Percentiles rank a stretch among this genome's conserved stretches.
Evolutionary conservation across 129 eudicot species (phyloP).

Genomic region (Logfia minima): DNA sequence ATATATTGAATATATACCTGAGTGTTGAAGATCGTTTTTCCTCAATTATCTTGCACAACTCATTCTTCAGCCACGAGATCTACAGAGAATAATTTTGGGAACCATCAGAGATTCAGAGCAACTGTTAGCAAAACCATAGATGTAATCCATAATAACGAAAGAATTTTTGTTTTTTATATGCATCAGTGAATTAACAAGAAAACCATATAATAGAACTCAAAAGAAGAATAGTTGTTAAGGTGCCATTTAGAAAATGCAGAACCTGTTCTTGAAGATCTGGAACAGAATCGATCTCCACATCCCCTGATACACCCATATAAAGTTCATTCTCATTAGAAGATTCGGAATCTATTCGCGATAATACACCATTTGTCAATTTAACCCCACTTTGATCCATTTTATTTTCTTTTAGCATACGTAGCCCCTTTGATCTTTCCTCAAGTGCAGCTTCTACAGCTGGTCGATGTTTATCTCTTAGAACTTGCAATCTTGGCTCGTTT

Average conservation of each 20-base stretch:
- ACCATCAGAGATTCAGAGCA: conserved; percentile 19
- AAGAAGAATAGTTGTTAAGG: neutral
- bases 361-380: conserved; percentile 45
- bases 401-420: conserved; percentile 54
- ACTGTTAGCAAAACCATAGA: conserved; percentile 6
- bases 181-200: neutral
- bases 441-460: conserved; percentile 68
- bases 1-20: conserved; percentile 45
- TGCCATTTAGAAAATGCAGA: conserved; percentile 10
- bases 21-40: conserved; percentile 77
- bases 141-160: neutral
- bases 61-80: conserved; percentile 85
- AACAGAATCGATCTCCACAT: conserved; percentile 53
- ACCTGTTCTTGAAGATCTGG: conserved; percentile 97
- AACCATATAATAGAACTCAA: neutral
- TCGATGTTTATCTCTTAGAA: conserved; percentile 75
- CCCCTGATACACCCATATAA: conserved; percentile 43
- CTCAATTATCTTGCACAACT: conserved; percentile 75
- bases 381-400: conserved; percentile 36
- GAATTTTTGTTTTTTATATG: too few species aligned
- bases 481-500: conserved; percentile 62
- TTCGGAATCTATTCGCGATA: conserved; percentile 44
- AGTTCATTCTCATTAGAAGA: conserved; percentile 48
- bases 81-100: conserved; percentile 31
- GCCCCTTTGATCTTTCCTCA: conserved; percentile 84